These are phyloP conservation scores for Amphirosellinia nigrospora DNA, from an alignment of 495 filamentous ascomycete genomes.

Conservation along the genomic window DNA sequence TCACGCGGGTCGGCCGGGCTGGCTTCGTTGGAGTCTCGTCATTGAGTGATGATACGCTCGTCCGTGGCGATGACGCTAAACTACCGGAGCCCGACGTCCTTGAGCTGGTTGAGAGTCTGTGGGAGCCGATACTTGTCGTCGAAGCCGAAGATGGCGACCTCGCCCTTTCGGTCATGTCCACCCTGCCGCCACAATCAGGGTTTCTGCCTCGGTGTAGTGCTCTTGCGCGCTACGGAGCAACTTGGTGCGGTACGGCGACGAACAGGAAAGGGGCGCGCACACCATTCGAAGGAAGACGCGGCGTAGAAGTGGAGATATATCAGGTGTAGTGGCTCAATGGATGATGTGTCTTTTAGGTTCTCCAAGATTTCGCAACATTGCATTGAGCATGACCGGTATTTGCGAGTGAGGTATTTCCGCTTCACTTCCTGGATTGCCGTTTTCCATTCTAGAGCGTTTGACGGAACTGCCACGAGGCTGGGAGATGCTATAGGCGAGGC, in stretches of 20 bases:
- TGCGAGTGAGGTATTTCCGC: slow-evolving; percentile 49
- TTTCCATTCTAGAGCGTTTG: slow-evolving; percentile 46
- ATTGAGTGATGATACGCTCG: slow-evolving; percentile 50
- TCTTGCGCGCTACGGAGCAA: slow-evolving; percentile 55
- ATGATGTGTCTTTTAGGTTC: slow-evolving; percentile 45
- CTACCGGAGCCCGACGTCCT: slow-evolving; percentile 49
- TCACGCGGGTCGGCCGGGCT: slow-evolving; percentile 23
- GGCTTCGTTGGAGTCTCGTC: slow-evolving; percentile 34
- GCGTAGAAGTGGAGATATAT: slow-evolving; percentile 63
- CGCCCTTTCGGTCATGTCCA: slow-evolving; percentile 41
- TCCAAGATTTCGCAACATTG: slow-evolving; percentile 55
- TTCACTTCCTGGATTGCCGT: slow-evolving; percentile 53
- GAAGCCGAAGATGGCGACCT: slow-evolving; percentile 44
- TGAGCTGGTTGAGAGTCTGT: slow-evolving; percentile 51
- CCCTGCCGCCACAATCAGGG: slow-evolving; percentile 47
- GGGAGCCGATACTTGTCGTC: slow-evolving; percentile 52
- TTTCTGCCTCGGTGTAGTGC: slow-evolving; percentile 53
- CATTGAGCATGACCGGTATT: slow-evolving; percentile 53
- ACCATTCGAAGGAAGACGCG: slow-evolving; percentile 58
- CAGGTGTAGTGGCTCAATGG: slow-evolving; percentile 54
- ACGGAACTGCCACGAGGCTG: slow-evolving; percentile 25
- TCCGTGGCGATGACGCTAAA: slow-evolving; percentile 48
- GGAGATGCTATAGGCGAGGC: slow-evolving; percentile 17
- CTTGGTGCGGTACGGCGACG: slow-evolving; percentile 49
- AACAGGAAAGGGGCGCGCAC: slow-evolving; percentile 51